A percentile compares a stretch with the other conserved stretches of the same genome.
phyloP scores from a whole-genome alignment of 331 rosid genomes.

The Quercus tomentella region DNA sequence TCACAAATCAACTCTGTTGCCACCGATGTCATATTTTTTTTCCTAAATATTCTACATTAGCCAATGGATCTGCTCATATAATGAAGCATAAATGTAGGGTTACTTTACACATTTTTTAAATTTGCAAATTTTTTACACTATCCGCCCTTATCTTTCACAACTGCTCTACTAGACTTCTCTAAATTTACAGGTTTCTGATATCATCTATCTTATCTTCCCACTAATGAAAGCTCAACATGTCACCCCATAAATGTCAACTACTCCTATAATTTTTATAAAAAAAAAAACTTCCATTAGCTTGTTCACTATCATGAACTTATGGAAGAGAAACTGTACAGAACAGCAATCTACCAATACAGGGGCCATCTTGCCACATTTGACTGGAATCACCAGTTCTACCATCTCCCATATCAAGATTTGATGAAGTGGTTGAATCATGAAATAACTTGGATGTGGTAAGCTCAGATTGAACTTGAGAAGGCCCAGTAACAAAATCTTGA shows the following conservation, averaged over 20 bases:
- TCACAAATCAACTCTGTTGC: neutral
- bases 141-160: neutral
- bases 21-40: neutral
- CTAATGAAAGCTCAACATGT: neutral
- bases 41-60: neutral
- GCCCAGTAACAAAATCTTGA: constrained; percentile 39
- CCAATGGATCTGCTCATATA: neutral
- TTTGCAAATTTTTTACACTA: neutral
- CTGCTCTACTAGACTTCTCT: neutral
- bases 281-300: constrained; percentile 6
- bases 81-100: neutral
- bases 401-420: constrained; percentile 26
- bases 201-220: neutral
- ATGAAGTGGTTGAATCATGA: constrained; percentile 28
- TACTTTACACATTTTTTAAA: neutral
- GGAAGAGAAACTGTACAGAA: constrained; percentile 3
- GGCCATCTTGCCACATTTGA: constrained; percentile 41
- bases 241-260: neutral
- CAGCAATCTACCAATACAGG: constrained; percentile 30
- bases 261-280: neutral
- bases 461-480: constrained; percentile 37
- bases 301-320: neutral
- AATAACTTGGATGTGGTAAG: constrained; percentile 27
- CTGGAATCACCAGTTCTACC: constrained; percentile 36
- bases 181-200: constrained; percentile 7